Base-by-base conservation (phyloP, 2,329 filamentous ascomycete genomes). In the Aureobasidium sp. region DNA sequence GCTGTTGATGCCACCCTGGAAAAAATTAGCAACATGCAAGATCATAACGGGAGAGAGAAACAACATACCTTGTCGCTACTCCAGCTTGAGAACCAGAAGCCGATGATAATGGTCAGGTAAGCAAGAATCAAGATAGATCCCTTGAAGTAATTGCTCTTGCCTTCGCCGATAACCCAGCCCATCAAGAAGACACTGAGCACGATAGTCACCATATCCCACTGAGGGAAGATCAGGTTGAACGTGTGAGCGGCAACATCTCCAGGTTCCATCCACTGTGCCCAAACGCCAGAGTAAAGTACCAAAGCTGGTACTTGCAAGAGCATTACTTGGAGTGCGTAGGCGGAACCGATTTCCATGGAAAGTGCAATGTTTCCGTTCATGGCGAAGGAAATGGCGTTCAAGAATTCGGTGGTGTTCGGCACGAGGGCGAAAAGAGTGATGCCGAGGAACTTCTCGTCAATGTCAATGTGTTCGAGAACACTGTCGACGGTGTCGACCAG, bases 121-220 rank as follows among this genome's bases (percentile, higher is more conserved):
- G 90, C 94, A 55, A 99, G 79, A 65, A 97, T 86, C 58, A 99
- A 81, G 68, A 97, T 97, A 66, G 90, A 96, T 58, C 94, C 94
- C 79, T 99, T 99, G 85, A 99, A 99, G 76, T 99, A 99, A 76
- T 99, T 99, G 79, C 92, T 97, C 84, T 99, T 99, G 44, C 94
- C 94, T 77, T 99, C 94, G 58, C 93, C 90, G 69, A 97, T 96
- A 80, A 99, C 93, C 79, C 97, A 96, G 70, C 91, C 96, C 66
- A 99, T 85, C 62, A 99, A 78, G 78, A 99, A 96, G 21, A 99
- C 91, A 70, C 93, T 97, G 16, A 99, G 78, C 63, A 97, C 96
- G 16, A 97, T 91, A 0, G 90, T 96, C 13, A 97, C 87, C 90
- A 99, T 95, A 73, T 99, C 94, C 93, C 93, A 99, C 74, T 99